Conservation (phyloP, 306 rosid genomes). For the Vicia villosa region DNA sequence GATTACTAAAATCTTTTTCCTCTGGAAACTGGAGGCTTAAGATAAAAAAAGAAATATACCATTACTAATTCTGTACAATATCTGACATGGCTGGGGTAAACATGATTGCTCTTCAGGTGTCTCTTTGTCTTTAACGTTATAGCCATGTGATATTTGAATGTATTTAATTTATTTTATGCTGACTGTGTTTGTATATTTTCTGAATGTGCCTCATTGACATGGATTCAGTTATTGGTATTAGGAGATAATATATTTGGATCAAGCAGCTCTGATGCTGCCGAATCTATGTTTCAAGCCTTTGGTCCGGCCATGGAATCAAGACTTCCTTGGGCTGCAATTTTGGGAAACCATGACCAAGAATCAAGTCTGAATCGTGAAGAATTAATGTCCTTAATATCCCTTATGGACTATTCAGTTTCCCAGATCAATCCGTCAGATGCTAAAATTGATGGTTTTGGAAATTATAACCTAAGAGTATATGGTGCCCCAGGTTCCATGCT, state of each 20-base stretch:
- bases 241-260: slow-evolving; percentile 93
- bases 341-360: slow-evolving; percentile 98
- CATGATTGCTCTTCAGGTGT: background rate
- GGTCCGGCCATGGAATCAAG: slow-evolving; percentile 81
- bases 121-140: slow-evolving; percentile 6
- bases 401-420: slow-evolving; percentile 88
- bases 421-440: slow-evolving; percentile 55
- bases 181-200: background rate
- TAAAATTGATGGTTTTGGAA: slow-evolving; percentile 84
- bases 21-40: background rate
- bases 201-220: slow-evolving; percentile 30
- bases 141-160: slow-evolving; percentile 14
- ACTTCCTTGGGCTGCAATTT: slow-evolving; percentile 91
- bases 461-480: slow-evolving; percentile 64
- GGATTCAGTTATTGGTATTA: slow-evolving; percentile 41
- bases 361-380: slow-evolving; percentile 84
- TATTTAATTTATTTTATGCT: background rate
- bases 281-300: slow-evolving; percentile 75
- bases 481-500: slow-evolving; percentile 80
- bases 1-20: background rate
- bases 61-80: background rate
- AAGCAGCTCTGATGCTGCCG: slow-evolving; percentile 81
- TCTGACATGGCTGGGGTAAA: slow-evolving; percentile 10
- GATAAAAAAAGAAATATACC: background rate
- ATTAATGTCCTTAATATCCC: slow-evolving; percentile 78